Evolutionary conservation across 306 rosid species (phyloP).

Genomic region (Fragaria iinumae): DNA sequence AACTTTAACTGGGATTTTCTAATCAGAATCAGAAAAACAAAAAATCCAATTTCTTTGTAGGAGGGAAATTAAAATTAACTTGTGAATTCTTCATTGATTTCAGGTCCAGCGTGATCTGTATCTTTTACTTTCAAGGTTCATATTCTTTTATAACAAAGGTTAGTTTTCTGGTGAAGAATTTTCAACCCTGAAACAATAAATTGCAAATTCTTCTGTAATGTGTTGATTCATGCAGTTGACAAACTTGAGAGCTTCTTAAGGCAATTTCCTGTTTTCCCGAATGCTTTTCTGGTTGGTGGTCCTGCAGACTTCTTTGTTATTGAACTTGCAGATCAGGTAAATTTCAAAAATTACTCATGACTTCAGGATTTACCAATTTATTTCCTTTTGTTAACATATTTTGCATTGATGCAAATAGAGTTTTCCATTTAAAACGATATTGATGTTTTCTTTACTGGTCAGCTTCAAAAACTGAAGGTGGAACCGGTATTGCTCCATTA

Average conservation of each 20-base stretch:
- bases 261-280: conserved; percentile 72
- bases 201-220: conserved; percentile 25
- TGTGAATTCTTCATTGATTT: conserved; percentile 24
- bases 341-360: not conserved
- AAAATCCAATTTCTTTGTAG: not conserved
- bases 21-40: not conserved
- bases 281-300: conserved; percentile 80
- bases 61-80: conserved; percentile 21
- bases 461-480: conserved; percentile 94
- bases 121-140: conserved; percentile 88
- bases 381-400: not conserved
- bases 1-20: conserved; percentile 3
- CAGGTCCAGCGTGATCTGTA: conserved; percentile 94
- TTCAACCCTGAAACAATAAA: conserved; percentile 20
- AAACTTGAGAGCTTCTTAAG: conserved; percentile 75
- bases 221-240: conserved; percentile 53
- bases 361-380: not conserved
- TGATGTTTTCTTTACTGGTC: conserved; percentile 29
- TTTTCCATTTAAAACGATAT: not conserved
- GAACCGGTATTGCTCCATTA: conserved; percentile 96
- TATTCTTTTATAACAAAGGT: conserved; percentile 87
- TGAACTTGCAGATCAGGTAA: conserved; percentile 92
- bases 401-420: not conserved
- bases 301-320: conserved; percentile 82
- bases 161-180: conserved; percentile 28